Base-by-base conservation (phyloP, 495 filamentous ascomycete species). In the Copromyces sp. region DNA sequence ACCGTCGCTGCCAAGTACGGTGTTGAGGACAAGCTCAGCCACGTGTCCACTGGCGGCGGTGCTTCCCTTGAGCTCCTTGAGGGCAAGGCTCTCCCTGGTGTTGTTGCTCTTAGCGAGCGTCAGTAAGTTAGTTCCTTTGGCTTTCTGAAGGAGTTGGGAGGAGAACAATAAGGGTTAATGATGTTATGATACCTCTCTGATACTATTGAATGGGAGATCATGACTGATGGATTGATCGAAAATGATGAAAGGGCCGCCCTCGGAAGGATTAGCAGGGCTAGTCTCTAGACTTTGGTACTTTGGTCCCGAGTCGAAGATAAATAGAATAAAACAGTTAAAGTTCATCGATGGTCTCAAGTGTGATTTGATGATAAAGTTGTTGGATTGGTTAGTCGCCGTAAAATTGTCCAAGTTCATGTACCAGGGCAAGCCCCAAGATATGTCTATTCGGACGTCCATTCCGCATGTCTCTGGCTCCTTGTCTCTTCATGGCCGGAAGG, bases 1-100 rank as follows among this genome's bases (percentile, higher is more conserved):
- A 99, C 95, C 44, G 96, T 97, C 38, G 95, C 96, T 69, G 95
- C 94, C 80, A 98, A 99, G 87, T 98, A 97, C 79, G 90, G 91
- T 40, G 94, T 90, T 47, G 95, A 99, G 88, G 90, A 92, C 82
- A 97, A 98, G 88, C 87, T 98, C 81, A 97, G 93, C 84, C 95
- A 99, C 84, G 96, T 99, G 72, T 97, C 93, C 44, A 99, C 95
- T 39, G 95, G 95, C 75, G 95, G 95, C 78, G 95, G 95, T 82
- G 95, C 95, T 74, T 95, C 92, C 73, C 87, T 99, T 72, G 96
- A 98, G 86, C 86, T 99, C 74, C 87, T 99, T 71, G 95, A 99
- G 87, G 95, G 96, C 81, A 98, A 98, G 88, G 95, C 92, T 65
- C 85, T 99, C 75, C 96, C 96, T 61, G 95, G 96, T 86, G 94